Conservation (phyloP, 2,329 filamentous ascomycete species). For the Fusarium protoensiforme region DNA sequence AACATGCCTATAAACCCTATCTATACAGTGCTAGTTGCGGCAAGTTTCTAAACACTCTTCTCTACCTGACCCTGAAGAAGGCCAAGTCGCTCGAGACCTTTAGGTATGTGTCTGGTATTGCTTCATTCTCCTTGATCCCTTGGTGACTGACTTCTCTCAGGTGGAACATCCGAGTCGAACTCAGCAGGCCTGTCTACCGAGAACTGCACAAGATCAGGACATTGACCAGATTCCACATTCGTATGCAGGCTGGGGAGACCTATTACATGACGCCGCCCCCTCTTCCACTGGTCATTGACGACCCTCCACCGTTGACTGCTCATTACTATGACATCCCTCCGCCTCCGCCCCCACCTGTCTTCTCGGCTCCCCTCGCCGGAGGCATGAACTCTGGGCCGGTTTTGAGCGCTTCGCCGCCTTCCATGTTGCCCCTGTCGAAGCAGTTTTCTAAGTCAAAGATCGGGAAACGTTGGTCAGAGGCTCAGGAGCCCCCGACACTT, state of each 20-base stretch:
- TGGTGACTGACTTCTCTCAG: constrained; percentile 45
- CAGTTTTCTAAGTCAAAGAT: constrained; percentile 48
- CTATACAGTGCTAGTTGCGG: constrained; percentile 66
- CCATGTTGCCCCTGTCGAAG: constrained; percentile 51
- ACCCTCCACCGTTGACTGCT: constrained; percentile 44
- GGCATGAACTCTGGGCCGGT: constrained; percentile 23
- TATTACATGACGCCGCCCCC: constrained; percentile 63
- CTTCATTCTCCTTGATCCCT: not conserved
- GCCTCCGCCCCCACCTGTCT: constrained; percentile 34
- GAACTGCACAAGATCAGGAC: constrained; percentile 64
- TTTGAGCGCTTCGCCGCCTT: constrained; percentile 40
- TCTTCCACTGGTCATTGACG: constrained; percentile 50
- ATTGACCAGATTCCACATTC: constrained; percentile 65
- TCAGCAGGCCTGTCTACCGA: constrained; percentile 68
- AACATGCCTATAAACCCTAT: constrained; percentile 65
- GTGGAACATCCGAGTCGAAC: constrained; percentile 74
- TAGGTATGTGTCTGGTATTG: constrained; percentile 52
- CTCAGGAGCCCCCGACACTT: constrained; percentile 62
- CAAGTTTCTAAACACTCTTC: constrained; percentile 72
- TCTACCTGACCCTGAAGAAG: constrained; percentile 67
- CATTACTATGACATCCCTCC: constrained; percentile 45
- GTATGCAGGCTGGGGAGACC: constrained; percentile 68
- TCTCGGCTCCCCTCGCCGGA: constrained; percentile 29
- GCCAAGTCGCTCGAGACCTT: constrained; percentile 67
- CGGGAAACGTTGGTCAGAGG: constrained; percentile 44